phyloP scores from a whole-genome alignment of 2,329 filamentous ascomycete species.

The Pezicula radicicola region DNA sequence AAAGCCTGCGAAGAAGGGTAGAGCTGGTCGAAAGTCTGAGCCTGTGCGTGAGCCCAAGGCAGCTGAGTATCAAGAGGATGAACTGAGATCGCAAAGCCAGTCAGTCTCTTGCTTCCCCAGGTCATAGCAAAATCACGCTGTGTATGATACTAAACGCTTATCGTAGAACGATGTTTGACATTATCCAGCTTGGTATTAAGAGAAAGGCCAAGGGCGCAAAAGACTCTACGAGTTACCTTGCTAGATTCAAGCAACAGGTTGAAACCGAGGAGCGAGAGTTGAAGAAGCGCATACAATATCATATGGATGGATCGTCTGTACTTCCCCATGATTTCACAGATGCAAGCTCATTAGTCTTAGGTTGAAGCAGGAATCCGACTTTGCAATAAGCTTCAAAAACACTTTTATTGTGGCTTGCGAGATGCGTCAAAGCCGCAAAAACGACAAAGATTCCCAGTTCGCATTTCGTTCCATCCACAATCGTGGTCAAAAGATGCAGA shows the following conservation, averaged over 20 bases:
- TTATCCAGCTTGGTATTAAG: neutral
- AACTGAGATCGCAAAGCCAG: constrained; percentile 22
- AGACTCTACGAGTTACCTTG: constrained; percentile 12
- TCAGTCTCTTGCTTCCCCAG: constrained; percentile 8
- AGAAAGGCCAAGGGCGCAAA: constrained; percentile 14
- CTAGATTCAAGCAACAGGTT: constrained; percentile 11
- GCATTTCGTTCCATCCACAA: neutral
- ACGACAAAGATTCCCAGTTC: neutral
- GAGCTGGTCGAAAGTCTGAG: constrained; percentile 14
- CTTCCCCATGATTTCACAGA: neutral
- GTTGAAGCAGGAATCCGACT: constrained; percentile 12
- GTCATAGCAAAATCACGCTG: neutral
- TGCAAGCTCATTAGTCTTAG: constrained; percentile 7
- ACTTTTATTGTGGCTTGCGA: constrained; percentile 13
- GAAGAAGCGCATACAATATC: constrained; percentile 8
- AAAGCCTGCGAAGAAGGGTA: constrained; percentile 13
- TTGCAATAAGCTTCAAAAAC: constrained; percentile 15
- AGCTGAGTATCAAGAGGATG: constrained; percentile 24
- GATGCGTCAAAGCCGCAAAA: constrained; percentile 7
- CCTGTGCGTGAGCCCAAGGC: constrained; percentile 7
- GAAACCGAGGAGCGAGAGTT: constrained; percentile 9
- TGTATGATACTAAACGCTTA: neutral
- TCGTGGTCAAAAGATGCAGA: neutral
- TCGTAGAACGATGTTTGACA: neutral
- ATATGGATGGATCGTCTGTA: neutral